phyloP scores from a whole-genome alignment of 148 eudicot genomes.

The Cornus controversa region DNA sequence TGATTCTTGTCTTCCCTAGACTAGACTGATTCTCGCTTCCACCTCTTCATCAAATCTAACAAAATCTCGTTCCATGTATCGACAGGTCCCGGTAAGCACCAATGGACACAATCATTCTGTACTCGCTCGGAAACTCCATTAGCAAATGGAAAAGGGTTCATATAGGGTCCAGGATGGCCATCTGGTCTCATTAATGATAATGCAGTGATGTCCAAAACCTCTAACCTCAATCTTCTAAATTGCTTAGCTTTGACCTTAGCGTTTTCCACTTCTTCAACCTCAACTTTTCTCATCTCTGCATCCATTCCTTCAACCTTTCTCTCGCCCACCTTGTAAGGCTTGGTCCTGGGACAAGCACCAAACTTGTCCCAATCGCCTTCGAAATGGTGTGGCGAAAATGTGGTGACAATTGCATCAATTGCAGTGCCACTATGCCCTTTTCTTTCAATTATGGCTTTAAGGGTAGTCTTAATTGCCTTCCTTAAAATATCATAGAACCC shows the following conservation, averaged over 20 bases:
- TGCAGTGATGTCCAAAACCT: constrained; percentile 60
- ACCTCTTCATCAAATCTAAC: constrained; percentile 43
- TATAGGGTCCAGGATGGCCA: constrained; percentile 75
- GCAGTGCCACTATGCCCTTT: constrained; percentile 17
- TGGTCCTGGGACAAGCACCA: constrained; percentile 67
- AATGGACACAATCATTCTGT: constrained; percentile 64
- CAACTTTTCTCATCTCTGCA: constrained; percentile 57
- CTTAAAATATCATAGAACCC: constrained; percentile 63
- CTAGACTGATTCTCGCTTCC: neutral
- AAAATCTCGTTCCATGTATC: constrained; percentile 78
- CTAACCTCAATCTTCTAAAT: constrained; percentile 29
- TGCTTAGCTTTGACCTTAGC: constrained; percentile 28
- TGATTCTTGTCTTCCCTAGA: no score
- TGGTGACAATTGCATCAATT: constrained; percentile 56
- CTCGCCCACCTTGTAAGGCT: constrained; percentile 51
- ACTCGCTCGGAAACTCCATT: constrained; percentile 2
- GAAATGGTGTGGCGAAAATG: constrained; percentile 74
- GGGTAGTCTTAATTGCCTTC: constrained; percentile 60
- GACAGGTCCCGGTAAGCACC: constrained; percentile 93
- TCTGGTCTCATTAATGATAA: constrained; percentile 71
- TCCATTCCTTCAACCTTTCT: constrained; percentile 54
- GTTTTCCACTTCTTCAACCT: constrained; percentile 40
- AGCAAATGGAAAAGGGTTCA: constrained; percentile 49
- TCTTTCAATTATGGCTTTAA: constrained; percentile 44
- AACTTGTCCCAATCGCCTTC: constrained; percentile 84